Percentiles rank a stretch among this genome's conserved stretches.
Conservation (phyloP, 2,329 filamentous ascomycete species). For the Blastomyces emzantsi region DNA sequence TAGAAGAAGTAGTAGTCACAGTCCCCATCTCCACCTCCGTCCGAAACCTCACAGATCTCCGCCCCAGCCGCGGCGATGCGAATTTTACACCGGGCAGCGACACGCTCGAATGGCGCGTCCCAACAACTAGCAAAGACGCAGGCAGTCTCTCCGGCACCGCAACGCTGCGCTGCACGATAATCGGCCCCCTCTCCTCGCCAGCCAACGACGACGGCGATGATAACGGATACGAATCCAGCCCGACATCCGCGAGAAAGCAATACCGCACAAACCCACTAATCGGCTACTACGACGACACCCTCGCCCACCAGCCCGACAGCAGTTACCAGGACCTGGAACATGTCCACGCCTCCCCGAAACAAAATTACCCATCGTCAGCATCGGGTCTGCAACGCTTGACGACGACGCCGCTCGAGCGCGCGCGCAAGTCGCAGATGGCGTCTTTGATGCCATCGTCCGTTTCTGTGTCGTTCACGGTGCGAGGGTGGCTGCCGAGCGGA, state of each 20-base stretch:
- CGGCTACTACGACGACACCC: slow-evolving; percentile 39
- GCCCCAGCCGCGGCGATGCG: slow-evolving; percentile 73
- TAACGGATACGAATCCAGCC: slow-evolving; percentile 20
- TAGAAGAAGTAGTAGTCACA: slow-evolving; percentile 70
- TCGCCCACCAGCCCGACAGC: slow-evolving; percentile 14
- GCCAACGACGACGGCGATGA: slow-evolving; percentile 41
- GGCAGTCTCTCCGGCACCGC: slow-evolving; percentile 58
- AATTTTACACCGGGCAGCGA: slow-evolving; percentile 66
- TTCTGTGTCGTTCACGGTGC: slow-evolving; percentile 55
- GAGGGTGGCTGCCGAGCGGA: slow-evolving; percentile 56
- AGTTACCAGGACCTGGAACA: slow-evolving; percentile 14
- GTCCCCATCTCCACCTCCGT: slow-evolving; percentile 72
- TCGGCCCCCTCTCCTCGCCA: slow-evolving; percentile 47
- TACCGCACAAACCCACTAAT: slow-evolving; percentile 31
- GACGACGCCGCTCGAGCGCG: background rate
- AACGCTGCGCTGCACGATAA: slow-evolving; percentile 68
- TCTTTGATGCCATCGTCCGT: slow-evolving; percentile 73
- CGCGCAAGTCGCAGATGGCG: slow-evolving; percentile 14
- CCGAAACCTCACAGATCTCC: slow-evolving; percentile 72
- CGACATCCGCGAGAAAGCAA: background rate
- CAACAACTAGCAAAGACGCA: slow-evolving; percentile 57
- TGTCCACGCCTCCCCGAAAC: slow-evolving; percentile 12
- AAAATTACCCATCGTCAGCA: background rate
- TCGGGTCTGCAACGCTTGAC: background rate
- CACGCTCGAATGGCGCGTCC: slow-evolving; percentile 72